Evolutionary conservation across 108 stramenopile genomes (phyloP).

Genomic region (Nitzschia palea): DNA sequence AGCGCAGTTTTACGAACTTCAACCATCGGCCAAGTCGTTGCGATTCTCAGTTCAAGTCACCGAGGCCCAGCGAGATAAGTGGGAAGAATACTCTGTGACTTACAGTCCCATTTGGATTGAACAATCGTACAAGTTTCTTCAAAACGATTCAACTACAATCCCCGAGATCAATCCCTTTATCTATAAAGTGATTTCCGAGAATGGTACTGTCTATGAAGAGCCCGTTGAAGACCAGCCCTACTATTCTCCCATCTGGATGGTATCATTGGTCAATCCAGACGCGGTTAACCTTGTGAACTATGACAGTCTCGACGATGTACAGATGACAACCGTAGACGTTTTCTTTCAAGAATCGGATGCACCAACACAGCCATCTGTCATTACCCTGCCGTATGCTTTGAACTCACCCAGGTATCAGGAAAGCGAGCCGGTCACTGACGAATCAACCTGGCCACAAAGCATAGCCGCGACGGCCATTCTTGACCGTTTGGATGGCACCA

Average conservation of each 20-base stretch:
- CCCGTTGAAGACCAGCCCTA: not conserved
- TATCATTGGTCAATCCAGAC: not conserved
- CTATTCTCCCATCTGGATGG: constrained; percentile 13
- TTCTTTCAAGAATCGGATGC: no score
- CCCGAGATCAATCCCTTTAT: constrained; percentile 4
- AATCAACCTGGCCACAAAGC: not conserved
- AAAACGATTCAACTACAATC: not conserved
- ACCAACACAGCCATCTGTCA: no score
- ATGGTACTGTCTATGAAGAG: not conserved
- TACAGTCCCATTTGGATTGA: not conserved
- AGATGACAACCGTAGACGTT: no score
- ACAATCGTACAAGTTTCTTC: not conserved
- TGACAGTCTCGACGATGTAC: not conserved
- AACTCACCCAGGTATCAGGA: no score
- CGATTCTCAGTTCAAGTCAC: not conserved
- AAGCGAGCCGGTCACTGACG: no score
- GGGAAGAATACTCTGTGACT: not conserved
- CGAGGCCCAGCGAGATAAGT: not conserved
- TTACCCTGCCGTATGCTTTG: no score
- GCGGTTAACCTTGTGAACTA: constrained; percentile 5
- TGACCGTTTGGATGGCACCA: not conserved
- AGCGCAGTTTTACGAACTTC: not conserved
- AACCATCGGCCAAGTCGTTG: not conserved
- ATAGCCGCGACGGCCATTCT: not conserved
- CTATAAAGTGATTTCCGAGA: not conserved